A percentile compares a stretch with the other conserved stretches of the same genome.
phyloP scores from a whole-genome alignment of 768 basidiomycete genomes.

The Boletus coccyginus region DNA sequence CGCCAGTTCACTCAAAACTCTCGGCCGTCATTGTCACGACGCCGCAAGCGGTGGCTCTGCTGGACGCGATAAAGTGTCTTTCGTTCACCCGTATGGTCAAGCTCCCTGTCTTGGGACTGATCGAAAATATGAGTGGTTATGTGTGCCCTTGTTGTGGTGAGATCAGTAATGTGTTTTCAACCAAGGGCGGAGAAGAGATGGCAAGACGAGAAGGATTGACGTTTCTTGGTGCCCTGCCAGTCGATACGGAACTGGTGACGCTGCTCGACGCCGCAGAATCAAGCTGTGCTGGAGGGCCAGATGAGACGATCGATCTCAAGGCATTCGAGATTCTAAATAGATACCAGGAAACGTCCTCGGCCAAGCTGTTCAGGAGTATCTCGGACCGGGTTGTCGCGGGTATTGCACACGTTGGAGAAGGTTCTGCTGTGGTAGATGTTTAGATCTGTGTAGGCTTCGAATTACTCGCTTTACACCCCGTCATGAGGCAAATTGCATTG shows the following conservation, averaged over 20 bases:
- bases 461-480: background rate
- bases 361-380: slow-evolving; percentile 64
- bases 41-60: slow-evolving; percentile 93
- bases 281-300: slow-evolving; percentile 15
- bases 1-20: slow-evolving; percentile 74
- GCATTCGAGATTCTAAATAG: slow-evolving; percentile 53
- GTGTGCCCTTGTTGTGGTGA: slow-evolving; percentile 97
- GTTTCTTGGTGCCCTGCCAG: slow-evolving; percentile 87
- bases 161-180: slow-evolving; percentile 91
- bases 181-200: slow-evolving; percentile 89
- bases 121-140: slow-evolving; percentile 99
- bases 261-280: slow-evolving; percentile 70
- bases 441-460: background rate
- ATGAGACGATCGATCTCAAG: slow-evolving; percentile 22
- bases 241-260: slow-evolving; percentile 88
- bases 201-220: slow-evolving; percentile 66
- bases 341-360: slow-evolving; percentile 69
- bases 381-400: slow-evolving; percentile 40
- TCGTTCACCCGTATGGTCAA: slow-evolving; percentile 90
- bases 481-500: background rate
- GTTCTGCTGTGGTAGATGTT: background rate
- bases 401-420: slow-evolving; percentile 19
- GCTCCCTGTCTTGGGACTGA: slow-evolving; percentile 84
- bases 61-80: slow-evolving; percentile 94
- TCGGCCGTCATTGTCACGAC: slow-evolving; percentile 93